Base-by-base conservation (phyloP, 202 grass and related monocot species). In the Dendrocalamus latiflorus region DNA sequence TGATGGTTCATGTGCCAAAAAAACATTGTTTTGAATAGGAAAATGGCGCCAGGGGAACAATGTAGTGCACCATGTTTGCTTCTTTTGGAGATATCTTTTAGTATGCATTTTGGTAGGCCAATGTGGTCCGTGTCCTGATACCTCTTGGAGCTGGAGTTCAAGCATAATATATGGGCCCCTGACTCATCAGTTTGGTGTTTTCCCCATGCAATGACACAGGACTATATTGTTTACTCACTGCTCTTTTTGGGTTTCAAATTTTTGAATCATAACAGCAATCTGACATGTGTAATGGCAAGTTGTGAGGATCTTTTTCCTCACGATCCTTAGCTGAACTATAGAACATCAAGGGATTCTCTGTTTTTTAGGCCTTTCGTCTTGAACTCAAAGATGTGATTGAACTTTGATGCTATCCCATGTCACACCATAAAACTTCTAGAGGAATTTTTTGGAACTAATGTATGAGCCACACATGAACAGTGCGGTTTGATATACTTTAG, bases 381-480 rank as follows among this genome's bases (percentile, higher is more conserved):
- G 47, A 14, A 38, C 59, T 21, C n/a, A 15, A 28, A 66, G 80
- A 67, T 33, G 80, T 34, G 68, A 67, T 51, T 12, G 81, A 73
- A 65, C 68, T 24, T 26, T 47, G 30, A 42, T 64, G 11, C 55
- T 7, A 30, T 51, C 77, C 18, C 70, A 34, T 50, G 77, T 59
- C 70, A 37, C 28, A 9, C 21, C 26, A 9, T 16, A 33, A 36
- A 11, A 65, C 28, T 49, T 25, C 49, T 7, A 59, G 62, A 81
- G 11, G 83, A 81, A 86, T 89, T 72, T 86, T 58, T 86, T 75
- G 83, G 83, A 42, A 67, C n/a, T 37, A 77, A 72, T 73, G 78
- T 43, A 16, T 3, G 48, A 72, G 57, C 83, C 22, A 76, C 83
- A 68, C 83, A 71, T 30, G 78, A 82, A 61, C 83, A 79, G 72